Evolutionary conservation across 208 protist genomes (phyloP), one percentile per base, ranked within the genome.

Genomic region (Angomonas ambiguus): DNA sequence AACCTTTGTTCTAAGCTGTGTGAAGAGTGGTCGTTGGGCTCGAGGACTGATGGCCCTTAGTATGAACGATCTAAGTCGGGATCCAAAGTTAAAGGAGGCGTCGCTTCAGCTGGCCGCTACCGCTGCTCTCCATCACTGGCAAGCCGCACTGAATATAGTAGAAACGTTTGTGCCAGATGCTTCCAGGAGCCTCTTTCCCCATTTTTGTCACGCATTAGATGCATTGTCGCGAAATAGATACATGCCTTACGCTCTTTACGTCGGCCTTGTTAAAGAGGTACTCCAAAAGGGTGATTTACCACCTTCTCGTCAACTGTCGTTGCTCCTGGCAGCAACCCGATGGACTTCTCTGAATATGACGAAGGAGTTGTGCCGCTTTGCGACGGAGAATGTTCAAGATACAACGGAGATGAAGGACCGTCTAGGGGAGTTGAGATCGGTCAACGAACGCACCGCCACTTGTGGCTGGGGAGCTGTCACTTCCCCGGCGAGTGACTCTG

Each of bases 1-100:
- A 10, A 72, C 74, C 3, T 92, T 92, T 71, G 82, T 80, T n/a
- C 56, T 79, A 6, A 83, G 88, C 45, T 92, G 82, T 63, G 82
- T 76, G 8, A 57, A 51, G 1, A 64, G 60, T 20, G 86, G 86
- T 59, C 80, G 86, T 13, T 92, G 86, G 86, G 72, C 79, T 45
- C 80, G 86, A 38, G 86, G 80, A 4, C 58, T 92, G 56, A 73
- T 92, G 65, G 82, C 78, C 5, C 66, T 92, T 60, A 77, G 85
- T 38, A 65, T 64, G 13, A 69, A 56, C 24, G 0, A 69, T 11
- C 24, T 62, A 2, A 80, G 69, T 10, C 48, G 60, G 27, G 71
- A 81, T 5, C 51, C 67, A 1, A 28, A 31, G 28, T 63, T 82
- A 28, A 67, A 66, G 3, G 56, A 55, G 11, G 82, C 86, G 28